These are phyloP conservation scores for Avena insularis DNA, from an alignment of 176 grass and related monocot species.

Conservation along the genomic window DNA sequence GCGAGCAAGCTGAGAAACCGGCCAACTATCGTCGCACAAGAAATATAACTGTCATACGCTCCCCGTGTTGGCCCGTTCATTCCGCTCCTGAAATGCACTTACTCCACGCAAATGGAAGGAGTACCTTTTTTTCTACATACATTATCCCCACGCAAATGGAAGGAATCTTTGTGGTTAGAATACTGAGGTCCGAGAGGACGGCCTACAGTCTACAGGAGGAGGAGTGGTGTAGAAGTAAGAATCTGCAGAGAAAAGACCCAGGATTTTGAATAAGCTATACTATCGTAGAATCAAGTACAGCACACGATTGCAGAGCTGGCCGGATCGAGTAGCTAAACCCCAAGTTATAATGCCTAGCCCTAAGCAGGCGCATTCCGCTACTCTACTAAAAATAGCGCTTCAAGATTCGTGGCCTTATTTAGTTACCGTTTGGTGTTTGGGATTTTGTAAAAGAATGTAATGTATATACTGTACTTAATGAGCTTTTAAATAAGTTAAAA, in stretches of 20 bases:
- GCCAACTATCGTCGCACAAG: too few relatives aligned
- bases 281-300: neutral
- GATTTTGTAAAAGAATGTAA: too few relatives aligned
- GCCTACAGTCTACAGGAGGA: neutral
- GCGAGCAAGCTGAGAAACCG: too few relatives aligned
- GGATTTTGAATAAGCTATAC: conserved; percentile 7
- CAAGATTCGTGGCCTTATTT: too few relatives aligned
- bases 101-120: neutral
- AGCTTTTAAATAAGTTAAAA: too few relatives aligned
- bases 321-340: neutral
- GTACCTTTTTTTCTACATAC: neutral
- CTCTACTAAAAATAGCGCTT: too few relatives aligned
- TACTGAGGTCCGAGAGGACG: neutral
- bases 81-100: neutral
- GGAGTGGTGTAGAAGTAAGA: conserved; percentile 35
- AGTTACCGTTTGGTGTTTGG: too few relatives aligned
- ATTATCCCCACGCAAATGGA: neutral
- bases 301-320: neutral
- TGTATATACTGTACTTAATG: too few relatives aligned
- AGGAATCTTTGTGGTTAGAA: neutral
- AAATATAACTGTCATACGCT: too few relatives aligned
- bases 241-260: conserved; percentile 6
- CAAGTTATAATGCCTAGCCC: neutral
- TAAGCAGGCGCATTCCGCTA: too few relatives aligned
- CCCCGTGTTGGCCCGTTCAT: too few relatives aligned